These are phyloP conservation scores for Monoraphidium neglectum DNA, from an alignment of 139 green algal species.

Conservation along the genomic window DNA sequence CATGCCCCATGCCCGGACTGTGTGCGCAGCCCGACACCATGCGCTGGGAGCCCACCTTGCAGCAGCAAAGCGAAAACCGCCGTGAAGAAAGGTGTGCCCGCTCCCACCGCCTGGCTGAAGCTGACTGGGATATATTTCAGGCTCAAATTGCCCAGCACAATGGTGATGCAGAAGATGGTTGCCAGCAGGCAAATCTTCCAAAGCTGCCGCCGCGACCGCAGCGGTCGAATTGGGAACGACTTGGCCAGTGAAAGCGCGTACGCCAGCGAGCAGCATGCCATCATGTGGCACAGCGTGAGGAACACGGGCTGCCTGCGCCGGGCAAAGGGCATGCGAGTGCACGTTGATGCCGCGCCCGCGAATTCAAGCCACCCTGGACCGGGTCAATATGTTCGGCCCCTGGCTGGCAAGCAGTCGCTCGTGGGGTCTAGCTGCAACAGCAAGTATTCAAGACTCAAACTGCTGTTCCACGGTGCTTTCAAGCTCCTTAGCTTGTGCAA, in stretches of 20 bases:
- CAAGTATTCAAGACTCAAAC: no score
- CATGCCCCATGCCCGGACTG: no score
- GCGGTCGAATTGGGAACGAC: constrained; percentile 59
- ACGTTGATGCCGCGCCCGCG: no score
- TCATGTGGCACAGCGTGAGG: constrained; percentile 95
- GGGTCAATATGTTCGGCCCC: no score
- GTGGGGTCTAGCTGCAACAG: no score
- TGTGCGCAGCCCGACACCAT: no score
- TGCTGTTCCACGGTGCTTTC: no score
- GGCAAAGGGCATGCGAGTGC: neutral
- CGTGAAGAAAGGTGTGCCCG: constrained; percentile 96
- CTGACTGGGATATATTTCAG: constrained; percentile 86
- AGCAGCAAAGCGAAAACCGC: constrained; percentile 77
- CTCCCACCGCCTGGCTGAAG: constrained; percentile 95
- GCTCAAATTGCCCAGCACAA: constrained; percentile 92
- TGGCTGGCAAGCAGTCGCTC: no score
- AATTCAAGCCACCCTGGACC: no score
- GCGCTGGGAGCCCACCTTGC: constrained; percentile 38
- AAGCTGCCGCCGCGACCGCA: constrained; percentile 72
- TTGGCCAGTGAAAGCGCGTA: constrained; percentile 45
- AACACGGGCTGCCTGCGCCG: constrained; percentile 78
- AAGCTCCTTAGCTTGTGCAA: no score
- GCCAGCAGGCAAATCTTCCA: constrained; percentile 76
- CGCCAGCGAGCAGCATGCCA: constrained; percentile 74
- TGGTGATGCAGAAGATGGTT: constrained; percentile 83